Conservation (phyloP, 225 moss, liverwort and hornwort genomes). For the Thuidium tamariscinum region DNA sequence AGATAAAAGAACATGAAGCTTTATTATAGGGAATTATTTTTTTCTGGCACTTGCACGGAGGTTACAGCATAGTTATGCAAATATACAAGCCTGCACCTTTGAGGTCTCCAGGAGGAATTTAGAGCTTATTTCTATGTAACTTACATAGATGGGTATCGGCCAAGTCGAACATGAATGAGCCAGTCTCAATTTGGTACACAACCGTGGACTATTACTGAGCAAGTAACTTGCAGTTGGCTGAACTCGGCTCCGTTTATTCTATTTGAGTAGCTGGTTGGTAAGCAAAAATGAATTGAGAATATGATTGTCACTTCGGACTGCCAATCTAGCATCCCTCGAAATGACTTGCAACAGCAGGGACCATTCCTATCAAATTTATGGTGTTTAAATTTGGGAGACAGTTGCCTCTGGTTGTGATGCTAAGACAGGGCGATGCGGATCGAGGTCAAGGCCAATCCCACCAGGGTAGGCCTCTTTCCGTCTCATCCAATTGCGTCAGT, state of each 20-base stretch:
- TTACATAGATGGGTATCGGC: neutral
- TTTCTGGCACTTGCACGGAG: neutral
- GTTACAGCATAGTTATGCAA: neutral
- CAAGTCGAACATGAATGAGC: neutral
- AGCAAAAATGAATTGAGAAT: neutral
- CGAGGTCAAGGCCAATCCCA: conserved; percentile 32
- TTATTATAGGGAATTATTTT: neutral
- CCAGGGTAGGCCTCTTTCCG: conserved; percentile 23
- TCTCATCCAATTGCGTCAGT: conserved; percentile 31
- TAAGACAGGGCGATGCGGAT: neutral
- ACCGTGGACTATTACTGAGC: neutral
- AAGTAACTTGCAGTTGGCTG: neutral
- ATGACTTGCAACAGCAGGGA: conserved; percentile 21
- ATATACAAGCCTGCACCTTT: neutral
- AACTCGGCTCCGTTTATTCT: neutral
- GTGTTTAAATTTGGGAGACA: neutral
- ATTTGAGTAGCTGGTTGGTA: neutral
- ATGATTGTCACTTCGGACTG: neutral
- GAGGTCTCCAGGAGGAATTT: neutral
- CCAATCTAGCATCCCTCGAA: conserved; percentile 2
- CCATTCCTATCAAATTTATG: neutral
- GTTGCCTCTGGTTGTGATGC: neutral
- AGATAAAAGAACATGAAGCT: neutral
- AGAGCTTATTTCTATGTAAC: conserved; percentile 7
- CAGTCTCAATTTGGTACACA: neutral